Evolutionary conservation across 2,329 filamentous ascomycete genomes (phyloP).

Genomic region (Lasiodiplodia sp.): DNA sequence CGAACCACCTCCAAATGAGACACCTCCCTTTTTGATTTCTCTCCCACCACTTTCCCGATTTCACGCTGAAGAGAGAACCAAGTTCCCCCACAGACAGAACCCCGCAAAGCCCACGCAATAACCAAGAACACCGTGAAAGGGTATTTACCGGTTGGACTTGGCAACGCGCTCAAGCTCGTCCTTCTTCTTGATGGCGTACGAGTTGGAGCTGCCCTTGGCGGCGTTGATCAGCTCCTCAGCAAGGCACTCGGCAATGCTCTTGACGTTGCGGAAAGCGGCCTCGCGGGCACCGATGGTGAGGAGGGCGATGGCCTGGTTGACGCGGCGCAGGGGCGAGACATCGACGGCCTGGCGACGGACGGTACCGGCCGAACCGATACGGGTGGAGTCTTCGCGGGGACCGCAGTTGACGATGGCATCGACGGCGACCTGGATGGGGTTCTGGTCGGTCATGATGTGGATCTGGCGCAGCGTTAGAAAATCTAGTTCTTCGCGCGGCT

Average conservation of each 20-base stretch:
- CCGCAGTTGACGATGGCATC: slow-evolving; percentile 99
- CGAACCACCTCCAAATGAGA: slow-evolving; percentile 11
- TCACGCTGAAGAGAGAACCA: slow-evolving; percentile 21
- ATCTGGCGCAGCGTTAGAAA: slow-evolving; percentile 66
- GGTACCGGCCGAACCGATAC: slow-evolving; percentile 99
- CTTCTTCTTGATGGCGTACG: slow-evolving; percentile 99
- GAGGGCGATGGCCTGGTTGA: slow-evolving; percentile 99
- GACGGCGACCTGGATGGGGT: slow-evolving; percentile 99
- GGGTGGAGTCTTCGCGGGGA: slow-evolving; percentile 99
- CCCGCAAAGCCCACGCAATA: slow-evolving; percentile 1
- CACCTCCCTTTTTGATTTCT: slow-evolving; percentile 21
- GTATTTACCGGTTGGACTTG: slow-evolving; percentile 98
- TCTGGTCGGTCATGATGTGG: slow-evolving; percentile 99
- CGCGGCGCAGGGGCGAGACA: slow-evolving; percentile 98
- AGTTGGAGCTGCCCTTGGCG: slow-evolving; percentile 99
- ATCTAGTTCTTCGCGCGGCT: not conserved
- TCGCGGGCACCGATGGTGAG: slow-evolving; percentile 99
- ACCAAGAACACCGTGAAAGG: slow-evolving; percentile 1
- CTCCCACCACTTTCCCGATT: slow-evolving; percentile 14
- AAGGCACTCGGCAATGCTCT: slow-evolving; percentile 99
- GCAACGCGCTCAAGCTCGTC: slow-evolving; percentile 99
- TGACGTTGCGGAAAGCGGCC: slow-evolving; percentile 99
- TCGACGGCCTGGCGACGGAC: slow-evolving; percentile 99
- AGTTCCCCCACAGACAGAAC: slow-evolving; percentile 17
- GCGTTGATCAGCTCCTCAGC: slow-evolving; percentile 99